These are phyloP conservation scores for Ambrosiella xylebori DNA, from an alignment of 2,329 filamentous ascomycete species.

Conservation along the genomic window DNA sequence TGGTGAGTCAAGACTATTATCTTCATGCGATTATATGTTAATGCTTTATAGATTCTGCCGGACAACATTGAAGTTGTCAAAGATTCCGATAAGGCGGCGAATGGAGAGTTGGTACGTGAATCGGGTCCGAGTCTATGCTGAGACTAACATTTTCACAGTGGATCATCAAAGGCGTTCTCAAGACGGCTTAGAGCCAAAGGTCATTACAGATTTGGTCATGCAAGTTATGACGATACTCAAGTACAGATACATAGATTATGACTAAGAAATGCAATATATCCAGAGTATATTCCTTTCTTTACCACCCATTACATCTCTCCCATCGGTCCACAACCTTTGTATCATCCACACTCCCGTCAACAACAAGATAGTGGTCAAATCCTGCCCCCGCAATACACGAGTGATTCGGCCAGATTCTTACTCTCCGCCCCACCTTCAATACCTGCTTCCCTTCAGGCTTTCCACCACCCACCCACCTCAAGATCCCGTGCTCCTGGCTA, in stretches of 20 bases:
- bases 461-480: conserved; percentile 38
- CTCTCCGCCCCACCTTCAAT: conserved; percentile 44
- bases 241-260: no score
- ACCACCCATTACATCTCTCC: conserved; percentile 56
- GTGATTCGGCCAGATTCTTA: conserved; percentile 66
- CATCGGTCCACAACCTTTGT: conserved; percentile 59
- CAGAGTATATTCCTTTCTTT: conserved; percentile 7
- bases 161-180: neutral
- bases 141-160: neutral
- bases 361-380: conserved; percentile 56
- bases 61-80: conserved; percentile 60
- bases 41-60: conserved; percentile 47
- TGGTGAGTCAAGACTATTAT: conserved; percentile 18
- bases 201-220: neutral
- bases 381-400: conserved; percentile 58
- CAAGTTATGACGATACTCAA: neutral
- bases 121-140: no score
- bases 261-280: neutral
- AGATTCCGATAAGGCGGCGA: conserved; percentile 59
- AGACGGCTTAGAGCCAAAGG: neutral
- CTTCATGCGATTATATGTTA: neutral
- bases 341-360: conserved; percentile 41
- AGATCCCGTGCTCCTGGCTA: conserved; percentile 62
- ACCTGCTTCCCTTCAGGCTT: conserved; percentile 23
- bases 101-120: conserved; percentile 56